A percentile compares a stretch with the other conserved stretches of the same genome.
phyloP scores from a whole-genome alignment of 2,329 filamentous ascomycete species.

The Trichoderma breve region DNA sequence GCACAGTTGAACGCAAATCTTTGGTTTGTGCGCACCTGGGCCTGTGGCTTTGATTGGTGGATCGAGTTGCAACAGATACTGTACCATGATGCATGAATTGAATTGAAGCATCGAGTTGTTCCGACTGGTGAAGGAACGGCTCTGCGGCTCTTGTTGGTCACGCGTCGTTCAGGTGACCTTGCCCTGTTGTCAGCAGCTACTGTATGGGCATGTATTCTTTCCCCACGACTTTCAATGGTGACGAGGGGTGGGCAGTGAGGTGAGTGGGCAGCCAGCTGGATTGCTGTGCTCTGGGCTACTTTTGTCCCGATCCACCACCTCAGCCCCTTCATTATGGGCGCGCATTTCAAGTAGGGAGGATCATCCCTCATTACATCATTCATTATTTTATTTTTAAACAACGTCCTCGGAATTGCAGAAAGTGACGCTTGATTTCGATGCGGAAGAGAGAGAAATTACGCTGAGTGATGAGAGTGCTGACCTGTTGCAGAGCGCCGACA shows the following conservation, averaged over 20 bases:
- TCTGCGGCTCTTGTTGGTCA: neutral
- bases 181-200: neutral
- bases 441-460: neutral
- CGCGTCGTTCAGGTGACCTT: conserved; percentile 5
- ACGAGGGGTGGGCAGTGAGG: neutral
- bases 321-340: neutral
- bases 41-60: neutral
- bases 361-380: neutral
- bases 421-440: neutral
- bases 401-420: neutral
- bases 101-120: neutral
- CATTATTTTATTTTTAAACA: neutral
- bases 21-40: neutral
- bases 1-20: neutral
- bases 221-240: neutral
- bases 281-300: neutral
- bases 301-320: neutral
- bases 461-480: neutral
- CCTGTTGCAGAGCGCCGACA: neutral
- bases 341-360: neutral
- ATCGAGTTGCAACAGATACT: neutral
- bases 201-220: neutral
- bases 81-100: neutral
- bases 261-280: neutral
- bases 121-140: neutral